These are phyloP conservation scores for Fragilariopsis cylindrus DNA, from an alignment of 108 stramenopile species.

Conservation along the genomic window DNA sequence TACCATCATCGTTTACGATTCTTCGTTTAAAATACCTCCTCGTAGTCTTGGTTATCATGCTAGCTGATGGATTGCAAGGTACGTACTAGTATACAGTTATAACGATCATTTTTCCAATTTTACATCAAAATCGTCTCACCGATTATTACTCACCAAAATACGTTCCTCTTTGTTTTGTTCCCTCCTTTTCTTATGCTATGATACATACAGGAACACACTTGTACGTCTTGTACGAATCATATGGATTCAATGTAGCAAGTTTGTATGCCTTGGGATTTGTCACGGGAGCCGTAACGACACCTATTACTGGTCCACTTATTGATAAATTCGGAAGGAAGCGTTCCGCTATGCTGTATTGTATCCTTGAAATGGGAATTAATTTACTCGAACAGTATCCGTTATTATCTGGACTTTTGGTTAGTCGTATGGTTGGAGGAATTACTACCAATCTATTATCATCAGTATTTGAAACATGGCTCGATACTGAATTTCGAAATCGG, in stretches of 20 bases:
- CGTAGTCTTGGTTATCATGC: slow-evolving; percentile 44
- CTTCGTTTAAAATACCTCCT: slow-evolving; percentile 38
- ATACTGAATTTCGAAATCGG: slow-evolving; percentile 54
- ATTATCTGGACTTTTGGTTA: slow-evolving; percentile 44
- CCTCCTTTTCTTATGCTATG: background rate
- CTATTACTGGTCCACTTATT: slow-evolving; percentile 72
- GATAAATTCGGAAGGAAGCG: slow-evolving; percentile 66
- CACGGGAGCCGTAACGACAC: slow-evolving; percentile 44
- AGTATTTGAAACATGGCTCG: slow-evolving; percentile 79
- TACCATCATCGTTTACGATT: background rate
- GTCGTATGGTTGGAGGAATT: slow-evolving; percentile 73
- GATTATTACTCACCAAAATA: background rate
- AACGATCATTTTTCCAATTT: slow-evolving; percentile 5
- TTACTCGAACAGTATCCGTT: slow-evolving; percentile 56
- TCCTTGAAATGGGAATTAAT: slow-evolving; percentile 67
- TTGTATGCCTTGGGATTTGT: slow-evolving; percentile 52
- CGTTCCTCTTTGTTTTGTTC: background rate
- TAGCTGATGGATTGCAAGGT: slow-evolving; percentile 61
- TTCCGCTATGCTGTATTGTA: slow-evolving; percentile 74
- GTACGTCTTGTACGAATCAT: slow-evolving; percentile 54
- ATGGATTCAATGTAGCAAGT: slow-evolving; percentile 52
- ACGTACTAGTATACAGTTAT: background rate
- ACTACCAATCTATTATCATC: slow-evolving; percentile 58
- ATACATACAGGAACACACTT: slow-evolving; percentile 43
- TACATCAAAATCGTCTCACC: background rate